These are phyloP conservation scores for Ceratobasidium sp. DNA, from an alignment of 1,284 basidiomycete genomes.

Conservation along the genomic window DNA sequence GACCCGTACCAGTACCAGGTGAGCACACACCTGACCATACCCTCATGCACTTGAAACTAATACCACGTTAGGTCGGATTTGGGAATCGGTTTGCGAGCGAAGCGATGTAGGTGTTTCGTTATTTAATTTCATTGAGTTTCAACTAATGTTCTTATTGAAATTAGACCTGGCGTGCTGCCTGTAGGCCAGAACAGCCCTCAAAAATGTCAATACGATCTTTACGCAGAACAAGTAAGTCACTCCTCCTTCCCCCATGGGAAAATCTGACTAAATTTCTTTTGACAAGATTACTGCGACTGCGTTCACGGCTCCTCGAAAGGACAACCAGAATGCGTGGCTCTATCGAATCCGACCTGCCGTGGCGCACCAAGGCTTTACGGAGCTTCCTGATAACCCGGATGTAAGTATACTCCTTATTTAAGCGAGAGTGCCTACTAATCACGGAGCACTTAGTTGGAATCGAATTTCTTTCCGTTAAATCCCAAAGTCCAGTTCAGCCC, in stretches of 20 bases:
- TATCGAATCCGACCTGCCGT: constrained; percentile 79
- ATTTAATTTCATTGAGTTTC: background rate
- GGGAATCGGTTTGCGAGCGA: constrained; percentile 55
- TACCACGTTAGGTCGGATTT: constrained; percentile 54
- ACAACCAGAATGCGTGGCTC: constrained; percentile 67
- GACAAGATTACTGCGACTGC: constrained; percentile 72
- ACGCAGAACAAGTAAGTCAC: constrained; percentile 67
- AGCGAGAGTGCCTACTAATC: background rate
- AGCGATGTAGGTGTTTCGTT: constrained; percentile 47
- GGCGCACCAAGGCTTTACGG: constrained; percentile 73
- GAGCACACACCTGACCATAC: constrained; percentile 51
- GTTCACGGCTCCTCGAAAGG: constrained; percentile 68
- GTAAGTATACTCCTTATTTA: constrained; percentile 59
- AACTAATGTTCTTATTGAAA: constrained; percentile 6
- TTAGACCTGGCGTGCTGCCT: constrained; percentile 68
- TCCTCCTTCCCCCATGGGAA: constrained; percentile 24
- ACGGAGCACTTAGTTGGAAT: constrained; percentile 62
- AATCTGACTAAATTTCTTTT: background rate
- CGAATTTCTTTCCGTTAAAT: constrained; percentile 71
- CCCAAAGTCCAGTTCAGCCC: constrained; percentile 73
- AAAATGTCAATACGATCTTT: constrained; percentile 71
- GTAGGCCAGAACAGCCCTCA: constrained; percentile 73
- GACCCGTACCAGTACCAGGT: constrained; percentile 73
- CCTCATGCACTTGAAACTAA: background rate
- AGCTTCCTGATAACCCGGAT: constrained; percentile 69